phyloP scores from a whole-genome alignment of 805 yeast genomes.

The Starmera quercuum region DNA sequence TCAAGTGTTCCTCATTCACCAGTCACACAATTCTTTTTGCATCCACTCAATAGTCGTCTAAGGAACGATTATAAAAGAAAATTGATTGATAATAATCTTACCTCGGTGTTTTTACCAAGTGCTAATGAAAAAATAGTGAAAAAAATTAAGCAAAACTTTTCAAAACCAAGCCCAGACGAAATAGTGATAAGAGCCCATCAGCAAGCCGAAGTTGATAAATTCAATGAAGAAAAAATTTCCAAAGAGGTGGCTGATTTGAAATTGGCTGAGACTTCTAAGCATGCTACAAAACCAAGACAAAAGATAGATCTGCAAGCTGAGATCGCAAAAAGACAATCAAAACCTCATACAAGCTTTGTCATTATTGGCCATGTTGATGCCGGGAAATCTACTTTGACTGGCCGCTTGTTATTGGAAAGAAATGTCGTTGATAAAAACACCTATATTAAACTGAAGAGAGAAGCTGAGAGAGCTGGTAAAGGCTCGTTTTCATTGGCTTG shows the following conservation, averaged over 20 bases:
- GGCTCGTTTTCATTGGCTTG: constrained; percentile 98
- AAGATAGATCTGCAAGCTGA: constrained; percentile 21
- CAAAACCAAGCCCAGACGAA: constrained; percentile 81
- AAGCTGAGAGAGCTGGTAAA: constrained; percentile 95
- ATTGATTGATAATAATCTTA: constrained; percentile 18
- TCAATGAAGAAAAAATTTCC: constrained; percentile 15
- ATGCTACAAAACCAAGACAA: constrained; percentile 12
- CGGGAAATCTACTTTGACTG: constrained; percentile 96
- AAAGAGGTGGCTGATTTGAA: constrained; percentile 10
- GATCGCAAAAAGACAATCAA: constrained; percentile 64
- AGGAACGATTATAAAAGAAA: constrained; percentile 12
- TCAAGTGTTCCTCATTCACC: neutral
- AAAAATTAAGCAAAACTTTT: constrained; percentile 42
- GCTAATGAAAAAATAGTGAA: constrained; percentile 31
- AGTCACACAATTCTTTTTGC: neutral
- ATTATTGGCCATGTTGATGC: constrained; percentile 99
- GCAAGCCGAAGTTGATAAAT: constrained; percentile 27
- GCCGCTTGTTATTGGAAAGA: constrained; percentile 95
- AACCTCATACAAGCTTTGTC: constrained; percentile 96
- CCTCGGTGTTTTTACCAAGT: constrained; percentile 25
- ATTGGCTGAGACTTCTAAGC: constrained; percentile 13
- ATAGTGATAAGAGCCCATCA: constrained; percentile 51
- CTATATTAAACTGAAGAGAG: constrained; percentile 94
- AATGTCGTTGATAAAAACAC: constrained; percentile 97
- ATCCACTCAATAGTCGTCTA: neutral